Evolutionary conservation across 1,139 yeast species (phyloP).

Genomic region (Sugiyamaella grinbergsii): DNA sequence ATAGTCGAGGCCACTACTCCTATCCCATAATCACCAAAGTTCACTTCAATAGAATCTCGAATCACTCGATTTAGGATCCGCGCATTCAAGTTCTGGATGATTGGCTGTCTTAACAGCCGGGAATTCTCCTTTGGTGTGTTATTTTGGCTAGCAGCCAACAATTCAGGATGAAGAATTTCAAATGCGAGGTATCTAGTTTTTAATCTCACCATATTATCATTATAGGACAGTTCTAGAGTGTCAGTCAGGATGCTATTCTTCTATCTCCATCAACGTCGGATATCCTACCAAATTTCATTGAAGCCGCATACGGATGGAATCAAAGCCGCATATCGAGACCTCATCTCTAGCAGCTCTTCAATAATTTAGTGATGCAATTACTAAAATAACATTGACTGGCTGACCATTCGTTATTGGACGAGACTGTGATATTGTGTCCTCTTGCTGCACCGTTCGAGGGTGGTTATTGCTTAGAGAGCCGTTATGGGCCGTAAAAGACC

Average conservation of each 20-base stretch:
- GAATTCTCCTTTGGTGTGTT: slow-evolving; percentile 31
- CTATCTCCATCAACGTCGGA: too few relatives aligned
- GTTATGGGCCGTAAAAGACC: slow-evolving; percentile 14
- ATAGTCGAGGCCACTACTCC: slow-evolving; percentile 65
- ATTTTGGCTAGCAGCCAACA: slow-evolving; percentile 35
- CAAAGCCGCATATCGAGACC: slow-evolving; percentile 13
- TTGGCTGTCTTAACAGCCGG: slow-evolving; percentile 30
- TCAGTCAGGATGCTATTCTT: too few relatives aligned
- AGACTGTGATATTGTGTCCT: background rate
- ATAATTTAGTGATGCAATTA: too few relatives aligned
- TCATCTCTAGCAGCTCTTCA: too few relatives aligned
- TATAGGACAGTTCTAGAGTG: background rate
- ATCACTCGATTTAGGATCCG: slow-evolving; percentile 46
- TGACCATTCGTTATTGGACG: too few relatives aligned
- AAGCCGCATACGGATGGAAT: slow-evolving; percentile 2
- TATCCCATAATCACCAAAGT: slow-evolving; percentile 78
- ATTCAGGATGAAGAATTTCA: slow-evolving; percentile 67
- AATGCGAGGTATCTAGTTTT: slow-evolving; percentile 83
- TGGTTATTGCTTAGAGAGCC: background rate
- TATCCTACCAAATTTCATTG: background rate
- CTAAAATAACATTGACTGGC: too few relatives aligned
- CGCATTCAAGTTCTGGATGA: slow-evolving; percentile 28
- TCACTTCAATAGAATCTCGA: slow-evolving; percentile 55
- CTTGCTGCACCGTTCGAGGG: background rate
- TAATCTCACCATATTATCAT: slow-evolving; percentile 69